Base-by-base conservation (phyloP, 768 basidiomycete genomes). In the Kwoniella dendrophila region DNA sequence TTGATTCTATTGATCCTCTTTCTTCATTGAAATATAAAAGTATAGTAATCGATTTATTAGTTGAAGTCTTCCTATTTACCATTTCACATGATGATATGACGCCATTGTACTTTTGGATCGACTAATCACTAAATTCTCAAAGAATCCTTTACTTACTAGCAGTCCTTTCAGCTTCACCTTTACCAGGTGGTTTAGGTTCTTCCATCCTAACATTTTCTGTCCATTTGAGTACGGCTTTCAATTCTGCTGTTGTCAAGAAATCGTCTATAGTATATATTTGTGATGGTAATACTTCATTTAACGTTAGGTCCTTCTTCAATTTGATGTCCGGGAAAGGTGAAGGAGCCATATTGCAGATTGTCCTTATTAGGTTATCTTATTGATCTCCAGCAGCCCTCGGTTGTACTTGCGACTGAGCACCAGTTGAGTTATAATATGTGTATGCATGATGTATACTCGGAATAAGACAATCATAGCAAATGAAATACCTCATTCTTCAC, bases 111-210 rank as follows among this genome's bases (percentile, higher is more conserved):
- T 50, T 14, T 10, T 34, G 12, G 40, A n/a, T n/a, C n/a, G n/a
- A n/a, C n/a, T n/a, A n/a, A n/a, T n/a, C n/a, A n/a, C n/a, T n/a
- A n/a, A n/a, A n/a, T n/a, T n/a, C n/a, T n/a, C n/a, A n/a, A n/a
- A n/a, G n/a, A n/a, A n/a, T 18, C n/a, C n/a, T n/a, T n/a, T n/a
- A 64, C 69, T 61, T 56, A 71, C 69, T 30, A n/a, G 59, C 59
- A 4, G 69, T 71, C 18, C 69, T 55, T 43, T 71, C 69, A 6
- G 69, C 69, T 55, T 67, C 69, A 1, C 69, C 69, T 45, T 63
- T 71, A 3, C 58, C 62, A n/a, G 69, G 43, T n/a, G 43, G 41
- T 48, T 67, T 68, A 10, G 69, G 69, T 5, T 36, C 55, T 32
- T 71, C 66, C 43, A 71, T 40, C n/a, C 32, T 24, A 22, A 67